Percentiles rank a stretch among this genome's conserved stretches.
phyloP scores from a whole-genome alignment of 1,284 basidiomycete species.

The Kwoniella shivajii region DNA sequence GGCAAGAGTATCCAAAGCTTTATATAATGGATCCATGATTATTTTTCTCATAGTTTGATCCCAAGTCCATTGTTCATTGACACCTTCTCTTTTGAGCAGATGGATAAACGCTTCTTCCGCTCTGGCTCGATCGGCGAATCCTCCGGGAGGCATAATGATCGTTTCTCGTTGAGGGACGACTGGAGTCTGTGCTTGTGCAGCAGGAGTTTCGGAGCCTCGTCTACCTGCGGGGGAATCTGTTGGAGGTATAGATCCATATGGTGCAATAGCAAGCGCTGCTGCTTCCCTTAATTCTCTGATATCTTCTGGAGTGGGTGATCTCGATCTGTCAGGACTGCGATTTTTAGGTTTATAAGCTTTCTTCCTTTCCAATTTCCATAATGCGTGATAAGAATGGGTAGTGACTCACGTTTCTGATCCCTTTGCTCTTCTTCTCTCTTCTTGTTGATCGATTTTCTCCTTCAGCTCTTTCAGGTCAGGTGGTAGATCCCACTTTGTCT shows the following conservation, averaged over 20 bases:
- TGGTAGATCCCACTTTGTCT: conserved; percentile 81
- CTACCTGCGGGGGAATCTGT: conserved; percentile 10
- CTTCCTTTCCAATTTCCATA: too few species aligned
- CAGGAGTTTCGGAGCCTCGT: conserved; percentile 5
- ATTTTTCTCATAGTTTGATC: conserved; percentile 96
- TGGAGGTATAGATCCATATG: conserved; percentile 6
- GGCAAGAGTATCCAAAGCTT: conserved; percentile 86
- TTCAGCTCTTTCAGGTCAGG: conserved; percentile 77
- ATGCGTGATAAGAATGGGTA: conserved; percentile 27
- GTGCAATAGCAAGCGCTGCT: conserved; percentile 23
- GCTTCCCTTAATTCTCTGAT: conserved; percentile 18
- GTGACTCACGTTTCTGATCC: conserved; percentile 36
- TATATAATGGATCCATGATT: conserved; percentile 97
- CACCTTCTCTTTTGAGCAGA: conserved; percentile 80
- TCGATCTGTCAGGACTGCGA: conserved; percentile 19
- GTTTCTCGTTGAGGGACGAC: conserved; percentile 13
- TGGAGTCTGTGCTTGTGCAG: conserved; percentile 3
- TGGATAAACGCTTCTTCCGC: conserved; percentile 93
- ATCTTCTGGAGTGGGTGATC: conserved; percentile 27
- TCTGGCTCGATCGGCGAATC: conserved; percentile 80
- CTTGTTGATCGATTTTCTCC: conserved; percentile 72
- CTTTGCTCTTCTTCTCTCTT: conserved; percentile 19
- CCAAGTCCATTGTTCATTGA: conserved; percentile 94
- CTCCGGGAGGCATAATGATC: conserved; percentile 75
- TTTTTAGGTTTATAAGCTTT: too few species aligned